Percentiles rank a stretch among this genome's conserved stretches.
Conservation (phyloP, 2,329 filamentous ascomycete species). For the Neonectria coccinea region DNA sequence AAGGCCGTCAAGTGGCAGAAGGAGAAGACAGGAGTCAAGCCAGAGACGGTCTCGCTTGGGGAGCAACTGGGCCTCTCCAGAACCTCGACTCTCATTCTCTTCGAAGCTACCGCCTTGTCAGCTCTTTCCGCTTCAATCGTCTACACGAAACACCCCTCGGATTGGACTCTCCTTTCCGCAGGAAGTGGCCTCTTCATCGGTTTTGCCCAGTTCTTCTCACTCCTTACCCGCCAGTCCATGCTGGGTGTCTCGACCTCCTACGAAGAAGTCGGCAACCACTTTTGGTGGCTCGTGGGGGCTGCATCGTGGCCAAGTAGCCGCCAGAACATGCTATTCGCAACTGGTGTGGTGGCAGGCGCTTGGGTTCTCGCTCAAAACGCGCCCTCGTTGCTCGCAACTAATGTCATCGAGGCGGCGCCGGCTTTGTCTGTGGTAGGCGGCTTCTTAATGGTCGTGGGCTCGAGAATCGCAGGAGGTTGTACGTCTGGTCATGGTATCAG, state of each 20-base stretch:
- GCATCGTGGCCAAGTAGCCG: slow-evolving; percentile 50
- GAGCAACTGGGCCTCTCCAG: slow-evolving; percentile 56
- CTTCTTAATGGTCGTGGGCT: slow-evolving; percentile 67
- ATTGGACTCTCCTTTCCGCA: slow-evolving; percentile 55
- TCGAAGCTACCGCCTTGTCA: slow-evolving; percentile 57
- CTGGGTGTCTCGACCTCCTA: slow-evolving; percentile 72
- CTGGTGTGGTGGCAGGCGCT: slow-evolving; percentile 63
- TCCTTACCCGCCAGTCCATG: slow-evolving; percentile 64
- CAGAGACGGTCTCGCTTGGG: slow-evolving; percentile 51
- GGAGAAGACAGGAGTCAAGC: slow-evolving; percentile 41
- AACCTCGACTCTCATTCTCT: slow-evolving; percentile 52
- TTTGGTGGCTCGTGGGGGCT: slow-evolving; percentile 58
- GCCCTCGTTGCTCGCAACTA: slow-evolving; percentile 46
- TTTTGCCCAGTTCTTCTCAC: slow-evolving; percentile 66
- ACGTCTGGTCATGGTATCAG: slow-evolving; percentile 78
- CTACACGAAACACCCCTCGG: slow-evolving; percentile 40
- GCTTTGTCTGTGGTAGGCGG: slow-evolving; percentile 64
- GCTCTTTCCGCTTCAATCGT: slow-evolving; percentile 54
- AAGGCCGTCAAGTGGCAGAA: slow-evolving; percentile 48
- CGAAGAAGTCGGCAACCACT: slow-evolving; percentile 68
- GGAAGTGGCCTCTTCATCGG: slow-evolving; percentile 71
- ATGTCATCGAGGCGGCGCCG: slow-evolving; percentile 50
- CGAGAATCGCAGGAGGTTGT: slow-evolving; percentile 73
- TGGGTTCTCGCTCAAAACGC: slow-evolving; percentile 50
- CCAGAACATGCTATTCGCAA: slow-evolving; percentile 63